Evolutionary conservation across 2,329 filamentous ascomycete species (phyloP), one percentile per base, ranked within the genome.

Genomic region (Colletotrichum acutatum): DNA sequence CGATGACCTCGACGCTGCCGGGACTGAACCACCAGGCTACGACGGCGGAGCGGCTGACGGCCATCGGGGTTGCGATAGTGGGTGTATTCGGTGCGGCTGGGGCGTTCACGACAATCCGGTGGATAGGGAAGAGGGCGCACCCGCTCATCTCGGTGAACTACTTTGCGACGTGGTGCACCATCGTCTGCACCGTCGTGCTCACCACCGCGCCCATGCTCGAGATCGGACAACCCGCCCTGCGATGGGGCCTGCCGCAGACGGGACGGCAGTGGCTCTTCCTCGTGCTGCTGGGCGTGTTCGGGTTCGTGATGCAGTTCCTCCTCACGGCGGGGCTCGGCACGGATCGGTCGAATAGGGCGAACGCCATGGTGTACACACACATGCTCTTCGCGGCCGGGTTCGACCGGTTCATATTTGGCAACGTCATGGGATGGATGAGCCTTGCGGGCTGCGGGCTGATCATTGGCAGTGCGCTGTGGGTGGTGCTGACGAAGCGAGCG

Each of bases 261-360:
- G 14, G 77, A 53, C 83, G 82, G 65, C 85, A 95, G 79, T 96
- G 93, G 92, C 80, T 84, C 0, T 86, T 95, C 52, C 83, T 98
- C 19, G 66, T 91, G 0, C 89, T 92, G 49, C 84, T 97, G 4
- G 94, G 93, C 0, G 78, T 90, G 0, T 92, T 92, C 75, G 95
- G 95, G 0, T 96, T 98, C 79, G 80, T 93, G 26, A 93, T 96
- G 89, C 95, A 98, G 87, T 95, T 95, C 76, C 86, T 97, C n/a
- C 84, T 97, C 22, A 97, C 95, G 1, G 89, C 90, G 0, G 95
- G 94, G 0, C 83, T 98, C 60, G 84, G 92, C 28, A 90, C 92
- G 74, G 93, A 95, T 78, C 92, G 92, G 74, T 87, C 87, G 24
- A 90, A 90, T 76, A 82, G 86, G 56, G 88, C 89, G 8, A 89